Evolutionary conservation across 805 yeast genomes (phyloP).

Genomic region (Barnettozyma wickerhamii): DNA sequence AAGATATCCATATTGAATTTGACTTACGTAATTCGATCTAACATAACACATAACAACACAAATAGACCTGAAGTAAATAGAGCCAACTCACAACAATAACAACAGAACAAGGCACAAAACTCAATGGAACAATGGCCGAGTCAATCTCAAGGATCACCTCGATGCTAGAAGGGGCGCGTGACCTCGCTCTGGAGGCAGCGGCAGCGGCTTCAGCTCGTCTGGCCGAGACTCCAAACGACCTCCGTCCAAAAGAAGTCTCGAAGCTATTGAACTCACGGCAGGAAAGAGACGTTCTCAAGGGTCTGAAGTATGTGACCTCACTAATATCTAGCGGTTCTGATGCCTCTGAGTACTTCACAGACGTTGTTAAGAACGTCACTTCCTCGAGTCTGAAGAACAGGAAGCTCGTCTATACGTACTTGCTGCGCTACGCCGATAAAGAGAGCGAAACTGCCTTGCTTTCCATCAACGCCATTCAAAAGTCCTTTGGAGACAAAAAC

Average conservation of each 20-base stretch:
- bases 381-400: constrained; percentile 60
- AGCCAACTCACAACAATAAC: too few species aligned
- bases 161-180: constrained; percentile 75
- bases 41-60: too few species aligned
- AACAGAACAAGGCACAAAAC: not conserved
- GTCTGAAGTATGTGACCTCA: constrained; percentile 52
- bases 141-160: constrained; percentile 61
- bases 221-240: constrained; percentile 54
- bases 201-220: constrained; percentile 66
- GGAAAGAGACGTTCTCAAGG: constrained; percentile 59
- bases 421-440: constrained; percentile 70
- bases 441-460: constrained; percentile 89
- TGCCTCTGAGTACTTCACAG: constrained; percentile 57
- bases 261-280: constrained; percentile 62
- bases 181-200: constrained; percentile 78
- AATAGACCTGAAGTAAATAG: too few species aligned
- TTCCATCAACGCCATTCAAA: constrained; percentile 89
- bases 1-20: too few species aligned
- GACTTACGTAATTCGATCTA: too few species aligned
- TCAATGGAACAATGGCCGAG: constrained; percentile 38
- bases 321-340: constrained; percentile 38
- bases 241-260: constrained; percentile 62
- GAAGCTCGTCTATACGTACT: constrained; percentile 70
- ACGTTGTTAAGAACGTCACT: constrained; percentile 83
- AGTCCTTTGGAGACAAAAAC: constrained; percentile 64